Evolutionary conservation across 2,329 filamentous ascomycete genomes (phyloP), one percentile per base, ranked within the genome.

Genomic region (Graphium sp.): DNA sequence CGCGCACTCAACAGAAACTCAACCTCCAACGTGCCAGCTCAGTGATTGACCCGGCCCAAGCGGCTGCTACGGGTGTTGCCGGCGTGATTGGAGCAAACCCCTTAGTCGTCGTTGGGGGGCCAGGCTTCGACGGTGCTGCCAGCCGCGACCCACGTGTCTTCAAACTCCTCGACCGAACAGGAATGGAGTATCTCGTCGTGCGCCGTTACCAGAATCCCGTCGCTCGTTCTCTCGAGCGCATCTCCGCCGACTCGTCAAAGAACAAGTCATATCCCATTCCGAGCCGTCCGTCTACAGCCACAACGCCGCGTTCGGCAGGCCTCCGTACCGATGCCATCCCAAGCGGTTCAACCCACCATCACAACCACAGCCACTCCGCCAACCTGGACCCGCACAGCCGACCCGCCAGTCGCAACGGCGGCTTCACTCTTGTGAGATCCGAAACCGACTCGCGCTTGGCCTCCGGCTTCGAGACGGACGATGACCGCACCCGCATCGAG

Each of bases 1-100:
- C 73, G 30, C 63, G 77, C 10, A 80, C 74, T 2, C 75, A 82
- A 48, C 75, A 82, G 46, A 83, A 83, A 41, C 56, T 83, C 10
- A 75, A 80, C 50, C 60, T 83, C 2, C 75, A 82, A 43, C 66
- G 77, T 21, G 76, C 74, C 18, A 78, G 74, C 43, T 80, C 75
- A 4, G 69, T 66, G 37, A 74, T 82, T 26, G 76, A 82, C 39
- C 70, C 71, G 1, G 54, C 65, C 18, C 66, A 73, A 51, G 43
- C 28, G 24, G 16, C 29, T 30, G 14, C 29, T 12, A 17, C 14
- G 17, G 20, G 24, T 4, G 20, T 23, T 11, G 10, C 7, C 18
- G 23, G 28, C 12, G 19, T 29, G 14, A 20, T 24, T 4, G 26
- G 26, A 18, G 49, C 53, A 5, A 58, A 53, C 17, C 57, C 62